A percentile compares a stretch with the other conserved stretches of the same genome.
phyloP scores from a whole-genome alignment of 805 yeast genomes.

The Myxozyma vanderwaltii region DNA sequence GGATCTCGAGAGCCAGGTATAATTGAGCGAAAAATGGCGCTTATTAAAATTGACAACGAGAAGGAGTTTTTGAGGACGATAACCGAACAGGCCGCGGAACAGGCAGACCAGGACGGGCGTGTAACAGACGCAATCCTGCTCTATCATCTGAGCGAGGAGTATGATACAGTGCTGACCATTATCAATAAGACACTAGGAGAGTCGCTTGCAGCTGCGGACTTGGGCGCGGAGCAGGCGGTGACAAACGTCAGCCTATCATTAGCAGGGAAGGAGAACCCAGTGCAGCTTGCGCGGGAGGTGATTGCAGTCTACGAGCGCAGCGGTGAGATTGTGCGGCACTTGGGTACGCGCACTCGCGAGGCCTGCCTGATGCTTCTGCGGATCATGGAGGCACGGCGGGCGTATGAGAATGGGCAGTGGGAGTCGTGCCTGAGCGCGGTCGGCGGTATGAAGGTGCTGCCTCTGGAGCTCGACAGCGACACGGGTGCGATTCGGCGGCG shows the following conservation, averaged over 20 bases:
- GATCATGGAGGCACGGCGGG: slow-evolving; percentile 66
- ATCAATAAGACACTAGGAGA: slow-evolving; percentile 80
- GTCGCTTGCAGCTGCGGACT: slow-evolving; percentile 67
- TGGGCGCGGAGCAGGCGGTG: slow-evolving; percentile 43
- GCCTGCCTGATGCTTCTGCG: slow-evolving; percentile 66
- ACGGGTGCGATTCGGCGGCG: slow-evolving; percentile 61
- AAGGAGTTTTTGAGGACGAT: slow-evolving; percentile 66
- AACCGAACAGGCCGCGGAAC: slow-evolving; percentile 79
- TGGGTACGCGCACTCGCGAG: slow-evolving; percentile 58
- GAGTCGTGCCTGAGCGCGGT: slow-evolving; percentile 57
- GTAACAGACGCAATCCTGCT: slow-evolving; percentile 79
- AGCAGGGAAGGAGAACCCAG: slow-evolving; percentile 43
- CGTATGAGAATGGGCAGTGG: slow-evolving; percentile 60
- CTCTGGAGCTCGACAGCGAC: slow-evolving; percentile 51
- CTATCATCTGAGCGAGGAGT: slow-evolving; percentile 86
- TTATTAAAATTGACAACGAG: slow-evolving; percentile 61
- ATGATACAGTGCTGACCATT: slow-evolving; percentile 73
- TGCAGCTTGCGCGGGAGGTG: slow-evolving; percentile 45
- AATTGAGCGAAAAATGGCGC: slow-evolving; percentile 71
- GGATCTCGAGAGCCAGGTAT: slow-evolving; percentile 82
- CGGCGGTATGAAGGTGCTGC: slow-evolving; percentile 65
- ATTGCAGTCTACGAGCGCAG: slow-evolving; percentile 52
- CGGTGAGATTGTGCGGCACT: slow-evolving; percentile 58
- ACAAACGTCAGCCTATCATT: slow-evolving; percentile 39
- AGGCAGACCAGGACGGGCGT: slow-evolving; percentile 91